Evolutionary conservation across 805 yeast genomes (phyloP), one percentile per base, ranked within the genome.

Genomic region (Danielozyma ontarioensis): DNA sequence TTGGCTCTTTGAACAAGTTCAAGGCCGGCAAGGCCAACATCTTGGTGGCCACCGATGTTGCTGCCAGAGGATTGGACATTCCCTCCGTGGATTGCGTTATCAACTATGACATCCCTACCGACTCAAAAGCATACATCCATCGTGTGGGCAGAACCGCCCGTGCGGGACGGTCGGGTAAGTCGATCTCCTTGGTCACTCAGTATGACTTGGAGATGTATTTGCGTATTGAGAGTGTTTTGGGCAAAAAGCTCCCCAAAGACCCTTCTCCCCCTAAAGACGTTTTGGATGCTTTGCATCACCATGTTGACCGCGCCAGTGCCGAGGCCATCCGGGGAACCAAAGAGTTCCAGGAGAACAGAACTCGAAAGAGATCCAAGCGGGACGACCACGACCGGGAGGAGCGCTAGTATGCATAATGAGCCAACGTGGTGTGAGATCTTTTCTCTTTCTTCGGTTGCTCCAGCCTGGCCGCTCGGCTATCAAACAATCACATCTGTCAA

Each of bases 71-170:
- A 39, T 70, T 83, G 50, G 94, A 83, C 71, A 83, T 83, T 34
- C 90, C 94, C 10, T 66, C 78, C 15, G 93, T 83, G 31, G 90
- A 82, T 51, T 60, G 82, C 38, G 93, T 83, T 25, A 65, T 83
- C 28, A 83, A 83, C 53, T 83, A 78, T 46, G 93, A 83, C 53
- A 77, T 83, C 33, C 93, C 94, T 17, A 80, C 86, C 15, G 93
- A 83, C 52, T 83, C 90, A 4, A 85, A 83, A 55, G 85, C 88
- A 8, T 83, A 81, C 50, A 80, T 83, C 45, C 94, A 83, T 56
- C 69, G 95, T 60, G 96, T 89, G 22, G 97, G 97, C 36, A 81
- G 97, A 68, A 88, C 96, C 22, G 96, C 97, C 2, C 80, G 96
- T 59, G 95, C 95, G 1, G 95, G 96, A 13, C 74, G 88, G 46